phyloP scores from a whole-genome alignment of 768 basidiomycete species.

The Rhodotorula graminis region DNA sequence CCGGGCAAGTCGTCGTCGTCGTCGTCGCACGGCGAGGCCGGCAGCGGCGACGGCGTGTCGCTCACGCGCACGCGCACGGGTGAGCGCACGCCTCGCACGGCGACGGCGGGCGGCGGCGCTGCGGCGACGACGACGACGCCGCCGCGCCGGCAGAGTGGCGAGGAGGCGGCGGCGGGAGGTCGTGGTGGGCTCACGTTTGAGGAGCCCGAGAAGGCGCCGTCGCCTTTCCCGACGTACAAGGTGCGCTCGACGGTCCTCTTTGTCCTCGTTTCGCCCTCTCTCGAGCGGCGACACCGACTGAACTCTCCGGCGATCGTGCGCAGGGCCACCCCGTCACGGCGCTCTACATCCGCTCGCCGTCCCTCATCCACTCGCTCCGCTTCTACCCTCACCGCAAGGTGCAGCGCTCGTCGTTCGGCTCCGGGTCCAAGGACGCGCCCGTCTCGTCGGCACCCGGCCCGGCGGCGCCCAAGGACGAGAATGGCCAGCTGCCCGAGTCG shows the following conservation, averaged over 20 bases:
- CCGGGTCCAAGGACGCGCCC: neutral
- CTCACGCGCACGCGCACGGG: conserved; percentile 4
- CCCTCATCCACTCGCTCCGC: conserved; percentile 6
- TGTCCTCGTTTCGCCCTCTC: neutral
- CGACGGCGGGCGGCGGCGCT: neutral
- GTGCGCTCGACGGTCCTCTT: neutral
- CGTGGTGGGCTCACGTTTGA: conserved; percentile 7
- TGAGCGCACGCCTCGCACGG: neutral
- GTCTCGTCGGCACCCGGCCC: neutral
- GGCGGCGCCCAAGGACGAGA: neutral
- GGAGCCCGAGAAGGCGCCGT: neutral
- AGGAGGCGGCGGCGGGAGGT: neutral
- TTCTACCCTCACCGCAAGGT: conserved; percentile 8
- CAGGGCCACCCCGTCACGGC: conserved; percentile 16
- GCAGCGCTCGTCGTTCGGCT: neutral
- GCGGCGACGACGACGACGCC: too few relatives aligned
- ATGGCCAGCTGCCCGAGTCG: neutral
- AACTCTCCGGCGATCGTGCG: neutral
- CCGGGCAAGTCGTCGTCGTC: conserved; percentile 3
- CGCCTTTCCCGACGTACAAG: conserved; percentile 15
- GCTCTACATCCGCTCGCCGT: conserved; percentile 3
- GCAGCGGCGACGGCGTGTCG: neutral
- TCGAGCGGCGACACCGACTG: neutral
- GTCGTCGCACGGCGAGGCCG: neutral
- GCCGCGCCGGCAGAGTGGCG: neutral